These are phyloP conservation scores for Penicillium salamii DNA, from an alignment of 495 filamentous ascomycete genomes.

Conservation along the genomic window DNA sequence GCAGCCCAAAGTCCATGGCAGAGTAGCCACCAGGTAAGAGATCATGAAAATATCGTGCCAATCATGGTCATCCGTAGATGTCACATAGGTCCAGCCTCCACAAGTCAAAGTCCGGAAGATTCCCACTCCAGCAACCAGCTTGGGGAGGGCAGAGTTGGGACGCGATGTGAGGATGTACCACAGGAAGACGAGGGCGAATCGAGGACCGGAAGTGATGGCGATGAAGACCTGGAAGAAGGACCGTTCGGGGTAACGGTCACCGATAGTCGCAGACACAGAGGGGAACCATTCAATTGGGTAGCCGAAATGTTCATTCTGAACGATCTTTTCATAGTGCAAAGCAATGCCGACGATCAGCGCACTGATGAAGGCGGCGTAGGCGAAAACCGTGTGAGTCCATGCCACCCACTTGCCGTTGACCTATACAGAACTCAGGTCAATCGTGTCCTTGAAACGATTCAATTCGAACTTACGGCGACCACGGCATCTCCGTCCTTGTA, in stretches of 20 bases:
- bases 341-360: conserved; percentile 80
- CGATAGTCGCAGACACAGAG: conserved; percentile 97
- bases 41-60: conserved; percentile 99
- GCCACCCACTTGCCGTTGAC: conserved; percentile 91
- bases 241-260: conserved; percentile 94
- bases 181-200: conserved; percentile 86
- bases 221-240: conserved; percentile 97
- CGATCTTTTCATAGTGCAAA: conserved; percentile 95
- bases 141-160: conserved; percentile 71
- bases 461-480: conserved; percentile 53
- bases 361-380: conserved; percentile 89
- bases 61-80: conserved; percentile 95
- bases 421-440: conserved; percentile 33
- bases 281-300: conserved; percentile 99
- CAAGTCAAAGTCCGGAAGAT: conserved; percentile 89
- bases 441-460: conserved; percentile 1
- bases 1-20: conserved; percentile 95
- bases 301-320: conserved; percentile 94
- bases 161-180: conserved; percentile 88
- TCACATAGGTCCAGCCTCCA: conserved; percentile 98
- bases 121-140: conserved; percentile 76
- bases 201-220: conserved; percentile 89
- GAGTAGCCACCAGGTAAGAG: conserved; percentile 87
- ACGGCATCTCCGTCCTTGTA: conserved; percentile 88
- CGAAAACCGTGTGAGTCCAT: conserved; percentile 78